Percentiles rank a stretch among this genome's conserved stretches.
These are phyloP conservation scores for Elsinoe australis DNA, from an alignment of 2,329 filamentous ascomycete genomes.

Conservation along the genomic window DNA sequence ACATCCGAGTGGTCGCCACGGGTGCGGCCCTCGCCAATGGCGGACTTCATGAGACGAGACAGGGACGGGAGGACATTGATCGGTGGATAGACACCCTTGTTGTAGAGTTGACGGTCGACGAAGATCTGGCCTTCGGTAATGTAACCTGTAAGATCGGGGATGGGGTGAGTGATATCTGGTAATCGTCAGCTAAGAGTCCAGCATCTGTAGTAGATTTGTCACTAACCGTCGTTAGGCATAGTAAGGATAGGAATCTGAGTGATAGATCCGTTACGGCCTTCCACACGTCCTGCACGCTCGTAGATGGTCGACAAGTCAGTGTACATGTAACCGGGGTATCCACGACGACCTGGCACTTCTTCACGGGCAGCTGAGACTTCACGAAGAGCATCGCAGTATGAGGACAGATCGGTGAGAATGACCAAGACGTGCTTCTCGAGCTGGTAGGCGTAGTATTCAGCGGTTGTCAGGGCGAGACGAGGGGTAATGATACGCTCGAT, in stretches of 20 bases:
- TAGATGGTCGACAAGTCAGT: slow-evolving; percentile 99
- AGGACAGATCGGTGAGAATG: slow-evolving; percentile 94
- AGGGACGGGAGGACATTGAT: slow-evolving; percentile 98
- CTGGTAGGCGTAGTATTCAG: slow-evolving; percentile 99
- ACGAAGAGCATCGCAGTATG: slow-evolving; percentile 97
- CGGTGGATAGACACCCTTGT: slow-evolving; percentile 96
- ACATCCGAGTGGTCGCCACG: slow-evolving; percentile 96
- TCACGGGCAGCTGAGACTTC: slow-evolving; percentile 96
- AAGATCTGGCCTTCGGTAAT: slow-evolving; percentile 99
- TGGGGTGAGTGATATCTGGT: slow-evolving; percentile 89
- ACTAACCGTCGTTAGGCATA: slow-evolving; percentile 89
- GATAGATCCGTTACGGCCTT: slow-evolving; percentile 94
- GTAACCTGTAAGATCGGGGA: slow-evolving; percentile 96
- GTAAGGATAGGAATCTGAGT: slow-evolving; percentile 98
- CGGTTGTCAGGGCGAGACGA: slow-evolving; percentile 93
- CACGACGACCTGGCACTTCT: slow-evolving; percentile 97
- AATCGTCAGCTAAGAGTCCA: slow-evolving; percentile 14
- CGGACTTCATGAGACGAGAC: slow-evolving; percentile 99
- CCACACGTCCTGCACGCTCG: slow-evolving; percentile 95
- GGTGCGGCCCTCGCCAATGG: slow-evolving; percentile 94
- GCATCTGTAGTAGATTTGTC: slow-evolving; percentile 6
- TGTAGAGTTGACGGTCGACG: slow-evolving; percentile 84
- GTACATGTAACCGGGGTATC: slow-evolving; percentile 99
- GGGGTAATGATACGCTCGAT: slow-evolving; percentile 99
- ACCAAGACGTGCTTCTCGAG: slow-evolving; percentile 99